Percentiles rank a stretch among this genome's conserved stretches.
Evolutionary conservation across 129 eudicot species (phyloP).

Genomic region (Dittrichia graveolens): DNA sequence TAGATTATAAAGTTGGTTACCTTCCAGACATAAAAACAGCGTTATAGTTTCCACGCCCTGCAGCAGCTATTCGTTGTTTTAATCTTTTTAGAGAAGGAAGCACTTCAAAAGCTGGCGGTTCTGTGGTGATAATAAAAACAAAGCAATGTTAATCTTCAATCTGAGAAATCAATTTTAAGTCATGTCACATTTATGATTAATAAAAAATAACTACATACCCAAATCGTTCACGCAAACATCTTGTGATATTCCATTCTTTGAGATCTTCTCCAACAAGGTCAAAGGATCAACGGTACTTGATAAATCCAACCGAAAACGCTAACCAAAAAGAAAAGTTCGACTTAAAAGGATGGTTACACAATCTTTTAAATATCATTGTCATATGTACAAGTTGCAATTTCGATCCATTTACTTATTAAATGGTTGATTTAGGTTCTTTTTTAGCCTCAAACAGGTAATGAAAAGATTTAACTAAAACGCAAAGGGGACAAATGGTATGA

Average conservation of each 20-base stretch:
- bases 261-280: conserved; percentile 79
- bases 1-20: conserved; percentile 34
- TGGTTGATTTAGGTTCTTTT: not conserved
- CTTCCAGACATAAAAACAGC: conserved; percentile 99
- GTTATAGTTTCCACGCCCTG: conserved; percentile 90
- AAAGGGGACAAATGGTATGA: not conserved
- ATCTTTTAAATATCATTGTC: not conserved
- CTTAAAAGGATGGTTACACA: conserved; percentile 17
- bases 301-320: conserved; percentile 70
- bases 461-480: not conserved
- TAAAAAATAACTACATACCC: conserved; percentile 49
- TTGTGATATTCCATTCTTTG: conserved; percentile 81
- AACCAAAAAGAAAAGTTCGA: conserved; percentile 23
- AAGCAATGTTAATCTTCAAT: conserved; percentile 14
- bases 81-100: conserved; percentile 87
- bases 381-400: not conserved
- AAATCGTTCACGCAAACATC: conserved; percentile 96
- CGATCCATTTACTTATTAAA: not conserved
- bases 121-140: conserved; percentile 37
- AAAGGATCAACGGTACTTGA: conserved; percentile 75
- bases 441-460: not conserved
- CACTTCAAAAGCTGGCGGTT: conserved; percentile 94
- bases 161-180: not conserved
- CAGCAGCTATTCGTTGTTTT: conserved; percentile 81
- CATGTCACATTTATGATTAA: conserved; percentile 16